These are phyloP conservation scores for Coniochaeta pulveracea DNA, from an alignment of 2,329 filamentous ascomycete species.

Conservation along the genomic window DNA sequence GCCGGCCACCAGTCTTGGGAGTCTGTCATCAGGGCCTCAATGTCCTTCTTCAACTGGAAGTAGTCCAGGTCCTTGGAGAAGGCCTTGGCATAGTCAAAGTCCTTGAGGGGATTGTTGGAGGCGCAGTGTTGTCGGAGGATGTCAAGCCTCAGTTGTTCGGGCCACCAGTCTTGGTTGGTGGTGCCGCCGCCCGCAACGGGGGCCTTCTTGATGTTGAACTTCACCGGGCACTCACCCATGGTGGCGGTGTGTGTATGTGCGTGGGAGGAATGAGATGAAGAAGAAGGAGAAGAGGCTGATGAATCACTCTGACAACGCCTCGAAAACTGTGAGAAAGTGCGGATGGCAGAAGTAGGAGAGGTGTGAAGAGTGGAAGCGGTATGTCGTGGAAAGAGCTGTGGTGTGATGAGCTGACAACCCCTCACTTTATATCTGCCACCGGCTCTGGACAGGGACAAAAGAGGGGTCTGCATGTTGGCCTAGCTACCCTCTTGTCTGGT, in stretches of 20 bases:
- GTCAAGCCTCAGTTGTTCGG: slow-evolving; percentile 53
- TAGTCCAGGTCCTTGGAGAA: slow-evolving; percentile 65
- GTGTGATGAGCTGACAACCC: background rate
- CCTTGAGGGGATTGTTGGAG: slow-evolving; percentile 50
- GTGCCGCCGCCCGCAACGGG: slow-evolving; percentile 52
- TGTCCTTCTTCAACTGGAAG: slow-evolving; percentile 61
- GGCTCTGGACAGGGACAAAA: background rate
- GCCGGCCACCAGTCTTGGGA: slow-evolving; percentile 76
- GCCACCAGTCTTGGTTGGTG: slow-evolving; percentile 64
- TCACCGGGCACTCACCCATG: slow-evolving; percentile 21
- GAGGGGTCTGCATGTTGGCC: background rate
- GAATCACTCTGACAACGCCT: background rate
- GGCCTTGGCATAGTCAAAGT: slow-evolving; percentile 62
- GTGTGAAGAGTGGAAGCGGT: background rate
- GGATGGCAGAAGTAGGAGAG: no score
- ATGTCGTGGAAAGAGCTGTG: background rate
- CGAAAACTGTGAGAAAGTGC: no score
- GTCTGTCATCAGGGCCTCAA: slow-evolving; percentile 61
- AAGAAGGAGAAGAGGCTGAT: background rate
- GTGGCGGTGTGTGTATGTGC: background rate
- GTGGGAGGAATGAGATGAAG: no score
- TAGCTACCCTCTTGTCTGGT: background rate
- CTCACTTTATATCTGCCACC: slow-evolving; percentile 1
- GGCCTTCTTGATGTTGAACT: slow-evolving; percentile 9
- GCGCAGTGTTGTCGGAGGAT: slow-evolving; percentile 62